Percentiles rank a stretch among this genome's conserved stretches.
phyloP scores from a whole-genome alignment of 2,329 filamentous ascomycete genomes.

The Neospermospora avenae region DNA sequence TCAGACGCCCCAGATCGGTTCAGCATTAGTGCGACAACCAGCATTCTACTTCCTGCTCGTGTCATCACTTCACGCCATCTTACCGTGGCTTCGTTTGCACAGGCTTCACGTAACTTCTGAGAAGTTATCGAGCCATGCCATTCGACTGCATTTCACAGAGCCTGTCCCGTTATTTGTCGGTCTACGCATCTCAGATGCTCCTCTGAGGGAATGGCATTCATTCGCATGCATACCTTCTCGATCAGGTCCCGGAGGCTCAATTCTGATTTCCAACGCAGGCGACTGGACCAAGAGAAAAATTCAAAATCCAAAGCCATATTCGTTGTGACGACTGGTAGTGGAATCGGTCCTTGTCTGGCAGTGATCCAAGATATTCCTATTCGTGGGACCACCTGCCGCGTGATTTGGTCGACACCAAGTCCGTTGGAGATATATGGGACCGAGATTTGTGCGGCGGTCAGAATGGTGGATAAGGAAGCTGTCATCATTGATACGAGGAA shows the following conservation, averaged over 20 bases:
- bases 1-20: not conserved
- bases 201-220: constrained; percentile 54
- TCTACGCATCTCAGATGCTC: constrained; percentile 46
- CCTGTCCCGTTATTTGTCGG: constrained; percentile 41
- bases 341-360: constrained; percentile 38
- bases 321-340: constrained; percentile 38
- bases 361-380: constrained; percentile 29
- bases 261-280: constrained; percentile 53
- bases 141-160: constrained; percentile 52
- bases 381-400: constrained; percentile 22
- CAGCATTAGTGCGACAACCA: constrained; percentile 34
- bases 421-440: constrained; percentile 35
- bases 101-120: constrained; percentile 51
- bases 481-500: constrained; percentile 37
- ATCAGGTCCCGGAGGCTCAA: constrained; percentile 43
- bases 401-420: constrained; percentile 38
- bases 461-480: constrained; percentile 32
- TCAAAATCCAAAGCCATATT: constrained; percentile 42
- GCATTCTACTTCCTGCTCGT: constrained; percentile 55
- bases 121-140: constrained; percentile 53
- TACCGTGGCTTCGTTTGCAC: constrained; percentile 57
- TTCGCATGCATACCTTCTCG: constrained; percentile 54
- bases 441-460: constrained; percentile 34
- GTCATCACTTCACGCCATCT: constrained; percentile 50
- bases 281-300: constrained; percentile 55